Percentiles rank a stretch among this genome's conserved stretches.
Conservation (phyloP, 2,329 filamentous ascomycete species). For the Dactylellina leptospora region DNA sequence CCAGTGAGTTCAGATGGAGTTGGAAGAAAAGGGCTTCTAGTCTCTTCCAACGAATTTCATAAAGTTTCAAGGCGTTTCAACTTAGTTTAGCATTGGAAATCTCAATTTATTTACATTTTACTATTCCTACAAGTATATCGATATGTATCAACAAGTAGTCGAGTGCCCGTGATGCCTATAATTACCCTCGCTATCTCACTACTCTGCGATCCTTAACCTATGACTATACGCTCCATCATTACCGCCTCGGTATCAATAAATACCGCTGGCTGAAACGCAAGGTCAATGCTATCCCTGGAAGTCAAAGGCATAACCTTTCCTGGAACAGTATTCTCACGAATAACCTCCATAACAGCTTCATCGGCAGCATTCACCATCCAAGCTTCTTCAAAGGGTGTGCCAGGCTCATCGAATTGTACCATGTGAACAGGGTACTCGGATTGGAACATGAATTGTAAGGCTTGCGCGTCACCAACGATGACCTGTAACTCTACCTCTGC, state of each 20-base stretch:
- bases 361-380: constrained; percentile 44
- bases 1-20: constrained; percentile 3
- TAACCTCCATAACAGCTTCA: background rate
- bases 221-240: constrained; percentile 25
- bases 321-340: constrained; percentile 5
- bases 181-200: no score
- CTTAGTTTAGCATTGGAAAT: no score
- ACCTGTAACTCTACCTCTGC: constrained; percentile 41
- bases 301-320: background rate
- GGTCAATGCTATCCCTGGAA: constrained; percentile 5
- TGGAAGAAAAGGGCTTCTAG: background rate
- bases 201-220: no score
- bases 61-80: no score
- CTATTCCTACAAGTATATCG: no score
- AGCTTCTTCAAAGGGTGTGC: constrained; percentile 9
- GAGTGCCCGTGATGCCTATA: no score
- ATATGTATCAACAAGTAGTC: no score
- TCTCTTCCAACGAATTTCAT: background rate
- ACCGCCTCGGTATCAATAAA: constrained; percentile 26
- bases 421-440: constrained; percentile 31
- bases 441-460: constrained; percentile 52
- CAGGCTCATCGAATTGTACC: constrained; percentile 27
- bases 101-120: no score
- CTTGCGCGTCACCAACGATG: constrained; percentile 44
- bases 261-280: constrained; percentile 39